A percentile compares a stretch with the other conserved stretches of the same genome.
These are phyloP conservation scores for Pisolithus albus DNA, from an alignment of 768 basidiomycete species.

Conservation along the genomic window DNA sequence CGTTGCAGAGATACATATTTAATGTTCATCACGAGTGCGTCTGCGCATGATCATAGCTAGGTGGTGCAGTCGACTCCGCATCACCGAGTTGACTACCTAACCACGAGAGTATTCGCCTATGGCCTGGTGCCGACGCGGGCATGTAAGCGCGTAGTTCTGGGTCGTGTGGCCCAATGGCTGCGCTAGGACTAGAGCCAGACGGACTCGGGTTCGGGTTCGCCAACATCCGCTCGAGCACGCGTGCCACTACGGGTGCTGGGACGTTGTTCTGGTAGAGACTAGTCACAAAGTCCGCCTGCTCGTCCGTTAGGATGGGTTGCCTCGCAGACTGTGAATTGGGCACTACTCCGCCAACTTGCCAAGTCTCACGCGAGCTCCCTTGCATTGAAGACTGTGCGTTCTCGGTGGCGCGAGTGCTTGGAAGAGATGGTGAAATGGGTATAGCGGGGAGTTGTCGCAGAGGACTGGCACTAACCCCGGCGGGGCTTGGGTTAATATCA, in stretches of 20 bases:
- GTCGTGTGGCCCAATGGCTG: background rate
- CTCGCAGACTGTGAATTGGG: background rate
- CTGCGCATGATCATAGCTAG: too few species aligned
- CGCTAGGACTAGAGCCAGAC: background rate
- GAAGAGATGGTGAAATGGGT: background rate
- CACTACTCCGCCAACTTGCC: background rate
- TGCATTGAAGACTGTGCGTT: slow-evolving; percentile 3
- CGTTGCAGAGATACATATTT: too few species aligned
- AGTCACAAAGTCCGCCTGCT: slow-evolving; percentile 21
- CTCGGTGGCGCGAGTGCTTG: slow-evolving; percentile 8
- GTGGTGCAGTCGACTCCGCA: too few species aligned
- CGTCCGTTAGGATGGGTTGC: slow-evolving; percentile 11
- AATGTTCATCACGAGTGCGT: too few species aligned
- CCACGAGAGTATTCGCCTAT: too few species aligned
- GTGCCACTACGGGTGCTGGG: slow-evolving; percentile 19
- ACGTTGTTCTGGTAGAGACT: slow-evolving; percentile 21
- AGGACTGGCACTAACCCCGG: background rate
- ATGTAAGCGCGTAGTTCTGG: background rate
- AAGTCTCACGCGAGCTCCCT: background rate
- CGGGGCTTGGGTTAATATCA: background rate
- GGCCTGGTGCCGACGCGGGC: too few species aligned
- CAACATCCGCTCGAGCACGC: slow-evolving; percentile 23
- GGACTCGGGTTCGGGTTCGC: background rate
- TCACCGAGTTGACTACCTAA: too few species aligned
- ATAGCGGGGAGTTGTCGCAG: background rate